Base-by-base conservation (phyloP, 495 filamentous ascomycete genomes). In the Extremus antarcticus region DNA sequence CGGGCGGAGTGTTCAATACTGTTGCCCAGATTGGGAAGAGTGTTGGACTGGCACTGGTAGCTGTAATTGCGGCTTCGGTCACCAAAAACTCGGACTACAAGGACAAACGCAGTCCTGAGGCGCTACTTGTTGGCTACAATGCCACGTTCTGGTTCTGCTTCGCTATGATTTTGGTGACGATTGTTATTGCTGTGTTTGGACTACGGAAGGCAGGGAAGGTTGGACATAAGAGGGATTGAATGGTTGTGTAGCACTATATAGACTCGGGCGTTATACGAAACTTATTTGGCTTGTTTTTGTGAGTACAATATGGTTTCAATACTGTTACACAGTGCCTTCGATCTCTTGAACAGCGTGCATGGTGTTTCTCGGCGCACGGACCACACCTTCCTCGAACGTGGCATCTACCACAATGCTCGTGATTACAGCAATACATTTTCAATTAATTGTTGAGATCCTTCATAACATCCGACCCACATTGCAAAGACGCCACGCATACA, bases 1-100 rank as follows among this genome's bases (percentile, higher is more conserved):
- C 78, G 1, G 81, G 81, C 2, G 81, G 77, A 1, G 79, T 86
- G 0, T 85, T 84, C 70, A 82, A 83, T 57, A 80, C 79, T 0
- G 63, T 79, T n/a, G 64, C 74, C 2, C 80, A 84, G 60, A 74
- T 85, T 49, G 83, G 83, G 0, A 79, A 71, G 17, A 72, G 74
- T 0, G 67, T 86, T 13, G 81, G 82, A 0, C 59, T 84, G 3
- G 77, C 78, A 4, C 58, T 81, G 11, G 73, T 77, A 25, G 77
- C 76, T 10, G 73, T 81, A 15, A 75, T 85, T 38, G 76, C 82
- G 0, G 65, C 70, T 1, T 63, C 67, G 25, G 72, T 82, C 0
- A 82, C 80, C 0, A 69, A 59, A 24, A 11, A 51, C 2, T 59
- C 60, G 24, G 20, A 24, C 8, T 57, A 63, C 35, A 53, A 47